A percentile compares a stretch with the other conserved stretches of the same genome.
These are phyloP conservation scores for Kuraishia hungarica DNA, from an alignment of 805 yeast species.

Conservation along the genomic window DNA sequence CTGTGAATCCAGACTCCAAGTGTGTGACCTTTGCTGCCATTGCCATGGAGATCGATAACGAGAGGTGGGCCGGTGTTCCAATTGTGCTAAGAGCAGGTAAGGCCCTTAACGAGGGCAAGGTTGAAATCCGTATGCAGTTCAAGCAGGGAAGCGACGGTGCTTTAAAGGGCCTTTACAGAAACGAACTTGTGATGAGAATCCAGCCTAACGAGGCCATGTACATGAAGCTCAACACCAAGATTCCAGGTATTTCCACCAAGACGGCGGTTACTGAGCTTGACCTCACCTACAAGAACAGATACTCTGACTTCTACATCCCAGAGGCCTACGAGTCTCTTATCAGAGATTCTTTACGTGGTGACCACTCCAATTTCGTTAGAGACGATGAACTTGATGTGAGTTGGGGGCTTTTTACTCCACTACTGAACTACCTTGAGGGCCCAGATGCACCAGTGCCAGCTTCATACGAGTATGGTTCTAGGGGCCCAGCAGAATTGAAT, in stretches of 20 bases:
- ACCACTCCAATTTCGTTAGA: constrained; percentile 95
- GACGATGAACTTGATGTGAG: constrained; percentile 94
- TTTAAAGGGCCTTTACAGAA: constrained; percentile 73
- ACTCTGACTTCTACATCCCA: constrained; percentile 87
- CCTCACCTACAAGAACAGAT: constrained; percentile 74
- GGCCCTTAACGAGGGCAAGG: constrained; percentile 92
- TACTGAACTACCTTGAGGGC: constrained; percentile 72
- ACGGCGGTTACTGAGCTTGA: constrained; percentile 87
- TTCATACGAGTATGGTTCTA: constrained; percentile 79
- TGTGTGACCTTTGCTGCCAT: constrained; percentile 92
- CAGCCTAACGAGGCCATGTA: constrained; percentile 95
- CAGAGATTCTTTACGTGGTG: constrained; percentile 83
- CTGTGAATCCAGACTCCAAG: constrained; percentile 74
- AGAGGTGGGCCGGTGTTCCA: constrained; percentile 98
- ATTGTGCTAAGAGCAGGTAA: constrained; percentile 94
- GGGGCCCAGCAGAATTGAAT: constrained; percentile 70
- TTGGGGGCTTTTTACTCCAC: constrained; percentile 91
- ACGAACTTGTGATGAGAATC: constrained; percentile 87
- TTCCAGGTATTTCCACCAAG: constrained; percentile 82
- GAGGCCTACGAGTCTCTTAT: constrained; percentile 96
- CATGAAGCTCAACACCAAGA: constrained; percentile 86
- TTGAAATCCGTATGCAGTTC: constrained; percentile 90
- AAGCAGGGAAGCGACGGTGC: constrained; percentile 79
- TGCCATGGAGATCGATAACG: constrained; percentile 71
- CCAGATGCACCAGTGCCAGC: constrained; percentile 59